Evolutionary conservation across 2,329 filamentous ascomycete genomes (phyloP).

Genomic region (Simplicillium aogashimaense): DNA sequence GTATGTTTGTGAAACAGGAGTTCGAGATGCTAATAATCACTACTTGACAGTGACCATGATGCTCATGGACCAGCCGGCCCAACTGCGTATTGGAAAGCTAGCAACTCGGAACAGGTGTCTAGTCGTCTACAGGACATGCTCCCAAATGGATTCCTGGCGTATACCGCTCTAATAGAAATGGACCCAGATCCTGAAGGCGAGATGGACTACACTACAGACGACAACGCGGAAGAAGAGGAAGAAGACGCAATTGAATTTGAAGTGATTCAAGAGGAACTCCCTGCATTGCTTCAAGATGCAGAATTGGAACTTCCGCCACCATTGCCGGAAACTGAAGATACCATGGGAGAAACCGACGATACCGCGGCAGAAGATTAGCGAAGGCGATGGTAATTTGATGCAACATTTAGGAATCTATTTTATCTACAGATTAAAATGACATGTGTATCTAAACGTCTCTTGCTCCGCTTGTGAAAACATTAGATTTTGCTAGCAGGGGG

Average conservation of each 20-base stretch:
- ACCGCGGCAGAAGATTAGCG: background rate
- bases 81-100: slow-evolving; percentile 69
- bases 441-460: background rate
- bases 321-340: slow-evolving; percentile 1
- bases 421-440: background rate
- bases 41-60: slow-evolving; percentile 46
- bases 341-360: background rate
- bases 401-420: background rate
- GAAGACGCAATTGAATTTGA: slow-evolving; percentile 16
- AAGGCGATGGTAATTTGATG: too few species aligned
- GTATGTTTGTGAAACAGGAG: background rate
- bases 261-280: slow-evolving; percentile 13
- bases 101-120: slow-evolving; percentile 29
- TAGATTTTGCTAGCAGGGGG: slow-evolving; percentile 24
- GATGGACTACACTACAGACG: slow-evolving; percentile 15
- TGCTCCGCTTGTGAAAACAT: too few species aligned
- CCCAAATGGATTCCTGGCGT: slow-evolving; percentile 17
- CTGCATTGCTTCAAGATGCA: slow-evolving; percentile 14
- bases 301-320: slow-evolving; percentile 11
- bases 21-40: slow-evolving; percentile 2
- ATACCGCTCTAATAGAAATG: slow-evolving; percentile 10
- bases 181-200: slow-evolving; percentile 14
- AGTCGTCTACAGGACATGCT: slow-evolving; percentile 19
- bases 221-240: slow-evolving; percentile 19
- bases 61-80: slow-evolving; percentile 61